These are phyloP conservation scores for Lithospermum erythrorhizon DNA, from an alignment of 257 asterid species.

Conservation along the genomic window DNA sequence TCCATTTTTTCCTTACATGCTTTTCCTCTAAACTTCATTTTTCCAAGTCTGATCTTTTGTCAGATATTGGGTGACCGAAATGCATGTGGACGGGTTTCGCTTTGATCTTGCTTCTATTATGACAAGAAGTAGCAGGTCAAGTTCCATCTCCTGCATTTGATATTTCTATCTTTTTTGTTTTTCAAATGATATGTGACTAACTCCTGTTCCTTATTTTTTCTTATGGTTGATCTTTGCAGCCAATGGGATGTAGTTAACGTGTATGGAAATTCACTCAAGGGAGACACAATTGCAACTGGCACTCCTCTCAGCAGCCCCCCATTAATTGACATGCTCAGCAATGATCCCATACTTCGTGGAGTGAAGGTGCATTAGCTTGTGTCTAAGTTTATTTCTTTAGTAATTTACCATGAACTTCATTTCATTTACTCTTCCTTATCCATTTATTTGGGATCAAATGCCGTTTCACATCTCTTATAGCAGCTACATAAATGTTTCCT, in stretches of 20 bases:
- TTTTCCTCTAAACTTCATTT: neutral
- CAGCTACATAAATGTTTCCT: slow-evolving; percentile 1
- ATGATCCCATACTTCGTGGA: slow-evolving; percentile 80
- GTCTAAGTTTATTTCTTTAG: neutral
- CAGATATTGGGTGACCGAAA: slow-evolving; percentile 96
- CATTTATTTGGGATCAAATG: neutral
- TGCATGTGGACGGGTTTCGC: slow-evolving; percentile 97
- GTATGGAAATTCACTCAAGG: slow-evolving; percentile 58
- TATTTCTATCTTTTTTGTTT: slow-evolving; percentile 7
- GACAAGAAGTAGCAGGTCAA: slow-evolving; percentile 94
- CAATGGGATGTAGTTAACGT: slow-evolving; percentile 80
- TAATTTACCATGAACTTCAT: neutral
- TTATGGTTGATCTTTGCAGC: slow-evolving; percentile 30
- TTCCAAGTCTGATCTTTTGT: slow-evolving; percentile 20
- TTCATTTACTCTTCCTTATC: neutral
- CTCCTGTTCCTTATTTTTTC: slow-evolving; percentile 1
- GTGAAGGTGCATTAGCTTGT: slow-evolving; percentile 46
- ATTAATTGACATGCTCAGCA: slow-evolving; percentile 83
- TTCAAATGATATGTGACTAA: slow-evolving; percentile 7
- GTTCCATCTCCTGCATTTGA: slow-evolving; percentile 8
- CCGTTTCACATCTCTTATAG: slow-evolving; percentile 6
- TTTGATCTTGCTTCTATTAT: slow-evolving; percentile 96
- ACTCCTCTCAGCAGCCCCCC: slow-evolving; percentile 87
- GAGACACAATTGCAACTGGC: slow-evolving; percentile 67
- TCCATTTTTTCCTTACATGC: neutral